phyloP scores from a whole-genome alignment of 2,329 filamentous ascomycete genomes.

The Trichocomaceae sp. region DNA sequence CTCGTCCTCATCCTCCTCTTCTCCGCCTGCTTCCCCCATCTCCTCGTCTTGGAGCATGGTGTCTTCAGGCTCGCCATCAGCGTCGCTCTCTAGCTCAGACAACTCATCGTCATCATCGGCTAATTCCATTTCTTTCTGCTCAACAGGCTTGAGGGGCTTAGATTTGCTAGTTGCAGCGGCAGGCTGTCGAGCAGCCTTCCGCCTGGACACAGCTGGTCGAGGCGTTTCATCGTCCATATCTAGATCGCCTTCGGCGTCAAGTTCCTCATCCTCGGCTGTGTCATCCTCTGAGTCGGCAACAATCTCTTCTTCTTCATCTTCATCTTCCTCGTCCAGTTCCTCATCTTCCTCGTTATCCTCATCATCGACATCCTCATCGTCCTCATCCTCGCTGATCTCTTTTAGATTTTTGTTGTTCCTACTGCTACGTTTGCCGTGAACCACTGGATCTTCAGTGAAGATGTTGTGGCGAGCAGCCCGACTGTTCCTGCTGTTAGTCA shows the following conservation, averaged over 20 bases:
- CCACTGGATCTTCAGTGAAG: conserved; percentile 41
- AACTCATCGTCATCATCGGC: conserved; percentile 44
- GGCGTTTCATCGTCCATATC: conserved; percentile 44
- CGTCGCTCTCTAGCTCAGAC: conserved; percentile 42
- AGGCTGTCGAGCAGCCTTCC: conserved; percentile 32
- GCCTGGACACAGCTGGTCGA: conserved; percentile 29
- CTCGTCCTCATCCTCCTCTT: conserved; percentile 29
- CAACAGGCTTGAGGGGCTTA: conserved; percentile 38
- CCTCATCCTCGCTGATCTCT: conserved; percentile 41
- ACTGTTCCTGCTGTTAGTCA: conserved; percentile 28
- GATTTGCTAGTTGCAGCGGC: conserved; percentile 29
- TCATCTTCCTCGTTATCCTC: conserved; percentile 33
- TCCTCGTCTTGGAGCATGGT: conserved; percentile 36
- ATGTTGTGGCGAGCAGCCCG: conserved; percentile 27
- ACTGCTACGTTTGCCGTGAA: conserved; percentile 42
- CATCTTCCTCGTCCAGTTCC: conserved; percentile 26
- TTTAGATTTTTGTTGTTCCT: conserved; percentile 40
- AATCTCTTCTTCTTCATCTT: conserved; percentile 38
- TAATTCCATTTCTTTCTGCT: conserved; percentile 35
- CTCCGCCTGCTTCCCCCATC: conserved; percentile 26
- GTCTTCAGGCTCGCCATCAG: conserved; percentile 44
- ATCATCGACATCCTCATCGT: conserved; percentile 38
- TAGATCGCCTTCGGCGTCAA: conserved; percentile 30
- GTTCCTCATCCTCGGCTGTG: conserved; percentile 28
- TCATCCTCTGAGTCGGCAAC: conserved; percentile 27